Evolutionary conservation across 2,329 filamentous ascomycete species (phyloP).

Genomic region (Ophiocordyceps camponoti-floridani): DNA sequence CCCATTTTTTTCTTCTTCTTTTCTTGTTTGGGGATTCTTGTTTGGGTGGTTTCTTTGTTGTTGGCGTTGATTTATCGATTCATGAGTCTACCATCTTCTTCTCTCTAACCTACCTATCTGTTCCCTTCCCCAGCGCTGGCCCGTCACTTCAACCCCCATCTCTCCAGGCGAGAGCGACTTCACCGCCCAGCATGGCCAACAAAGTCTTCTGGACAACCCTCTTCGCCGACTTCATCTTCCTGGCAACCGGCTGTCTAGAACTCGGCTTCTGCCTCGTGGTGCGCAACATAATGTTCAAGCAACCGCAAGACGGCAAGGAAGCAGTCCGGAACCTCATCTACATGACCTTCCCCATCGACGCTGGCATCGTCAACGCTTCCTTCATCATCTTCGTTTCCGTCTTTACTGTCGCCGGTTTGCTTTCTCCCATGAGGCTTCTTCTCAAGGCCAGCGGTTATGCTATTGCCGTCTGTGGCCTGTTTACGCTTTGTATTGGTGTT

Average conservation of each 20-base stretch:
- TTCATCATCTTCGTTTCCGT: conserved; percentile 55
- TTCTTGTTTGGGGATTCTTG: too few relatives aligned
- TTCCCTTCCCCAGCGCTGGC: too few relatives aligned
- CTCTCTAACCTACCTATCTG: too few relatives aligned
- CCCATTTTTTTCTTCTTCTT: too few relatives aligned
- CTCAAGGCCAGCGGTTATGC: conserved; percentile 52
- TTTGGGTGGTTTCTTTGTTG: too few relatives aligned
- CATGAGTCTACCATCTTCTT: too few relatives aligned
- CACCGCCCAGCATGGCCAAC: conserved; percentile 27
- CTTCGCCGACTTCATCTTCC: conserved; percentile 30
- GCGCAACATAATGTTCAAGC: conserved; percentile 23
- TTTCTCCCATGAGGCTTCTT: conserved; percentile 48
- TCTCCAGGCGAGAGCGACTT: not conserved
- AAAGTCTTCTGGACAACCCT: conserved; percentile 33
- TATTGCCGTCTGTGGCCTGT: conserved; percentile 40
- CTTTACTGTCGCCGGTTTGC: conserved; percentile 51
- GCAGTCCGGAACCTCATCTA: conserved; percentile 34
- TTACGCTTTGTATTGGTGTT: conserved; percentile 48
- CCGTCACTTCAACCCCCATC: not conserved
- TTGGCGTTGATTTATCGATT: too few relatives aligned
- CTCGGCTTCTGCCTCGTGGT: conserved; percentile 37
- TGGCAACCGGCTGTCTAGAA: conserved; percentile 33
- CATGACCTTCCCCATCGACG: conserved; percentile 37
- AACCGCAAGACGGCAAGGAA: conserved; percentile 24
- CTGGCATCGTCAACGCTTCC: conserved; percentile 53